Percentiles rank a stretch among this genome's conserved stretches.
Conservation (phyloP, 352 stramenopile species). For the Phytophthora citrophthora region DNA sequence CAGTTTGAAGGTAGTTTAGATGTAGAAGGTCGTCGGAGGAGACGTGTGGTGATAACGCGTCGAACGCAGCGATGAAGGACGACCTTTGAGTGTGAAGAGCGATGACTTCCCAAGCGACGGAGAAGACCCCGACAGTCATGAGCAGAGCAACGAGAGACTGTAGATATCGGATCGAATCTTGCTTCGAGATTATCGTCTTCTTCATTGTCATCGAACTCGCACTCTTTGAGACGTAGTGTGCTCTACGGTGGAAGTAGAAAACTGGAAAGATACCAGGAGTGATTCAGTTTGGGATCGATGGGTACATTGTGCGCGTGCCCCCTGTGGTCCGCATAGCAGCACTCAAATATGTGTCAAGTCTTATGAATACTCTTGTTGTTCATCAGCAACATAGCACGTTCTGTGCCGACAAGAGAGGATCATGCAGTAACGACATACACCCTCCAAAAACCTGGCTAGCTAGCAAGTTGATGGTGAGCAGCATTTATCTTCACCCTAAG, state of each 20-base stretch:
- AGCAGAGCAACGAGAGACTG: conserved; percentile 24
- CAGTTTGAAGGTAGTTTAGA: conserved; percentile 37
- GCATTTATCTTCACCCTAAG: too few relatives aligned
- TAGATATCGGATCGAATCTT: conserved; percentile 22
- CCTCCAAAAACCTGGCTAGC: too few relatives aligned
- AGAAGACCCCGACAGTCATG: conserved; percentile 19
- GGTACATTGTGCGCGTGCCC: too few relatives aligned
- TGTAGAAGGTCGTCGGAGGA: conserved; percentile 48
- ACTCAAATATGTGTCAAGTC: too few relatives aligned
- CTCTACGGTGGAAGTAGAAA: neutral
- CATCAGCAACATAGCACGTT: too few relatives aligned
- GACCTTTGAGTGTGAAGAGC: conserved; percentile 17
- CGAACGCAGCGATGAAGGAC: conserved; percentile 23
- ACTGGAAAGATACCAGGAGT: neutral
- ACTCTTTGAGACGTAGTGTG: neutral
- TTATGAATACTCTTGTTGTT: too few relatives aligned
- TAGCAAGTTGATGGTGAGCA: too few relatives aligned
- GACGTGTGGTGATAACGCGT: conserved; percentile 9
- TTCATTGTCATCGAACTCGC: conserved; percentile 5
- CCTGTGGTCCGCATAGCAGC: too few relatives aligned
- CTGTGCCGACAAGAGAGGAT: too few relatives aligned
- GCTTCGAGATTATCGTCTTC: conserved; percentile 2
- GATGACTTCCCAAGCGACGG: conserved; percentile 28
- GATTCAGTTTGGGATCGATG: too few relatives aligned
- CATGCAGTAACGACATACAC: too few relatives aligned